Evolutionary conservation across 352 stramenopile genomes (phyloP).

Genomic region (Globisporangium cederbergense): DNA sequence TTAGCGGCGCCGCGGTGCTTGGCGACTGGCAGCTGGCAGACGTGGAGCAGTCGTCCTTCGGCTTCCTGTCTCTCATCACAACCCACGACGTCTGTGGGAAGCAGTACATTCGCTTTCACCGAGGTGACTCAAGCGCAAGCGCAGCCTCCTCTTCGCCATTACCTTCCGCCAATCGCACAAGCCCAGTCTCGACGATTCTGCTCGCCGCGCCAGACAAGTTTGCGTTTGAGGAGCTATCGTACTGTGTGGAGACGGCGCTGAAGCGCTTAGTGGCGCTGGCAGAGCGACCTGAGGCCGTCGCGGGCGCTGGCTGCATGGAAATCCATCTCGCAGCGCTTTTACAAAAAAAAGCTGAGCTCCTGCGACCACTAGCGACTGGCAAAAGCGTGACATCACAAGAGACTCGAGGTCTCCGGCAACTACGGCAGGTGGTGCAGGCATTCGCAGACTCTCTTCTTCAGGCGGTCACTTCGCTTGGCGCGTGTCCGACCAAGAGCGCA

Average conservation of each 20-base stretch:
- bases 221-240: conserved; percentile 45
- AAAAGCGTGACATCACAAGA: not conserved
- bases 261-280: conserved; percentile 37
- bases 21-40: conserved; percentile 40
- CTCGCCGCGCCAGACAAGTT: conserved; percentile 31
- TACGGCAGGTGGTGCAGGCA: conserved; percentile 24
- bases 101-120: conserved; percentile 32
- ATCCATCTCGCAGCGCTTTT: conserved; percentile 43
- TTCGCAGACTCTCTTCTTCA: conserved; percentile 28
- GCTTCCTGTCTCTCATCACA: conserved; percentile 40
- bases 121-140: not conserved
- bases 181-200: conserved; percentile 41
- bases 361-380: not conserved
- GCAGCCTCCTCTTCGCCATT: not conserved
- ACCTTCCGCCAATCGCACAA: conserved; percentile 4
- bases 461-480: conserved; percentile 19
- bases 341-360: conserved; percentile 26
- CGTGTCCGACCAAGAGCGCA: conserved; percentile 14
- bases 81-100: conserved; percentile 32
- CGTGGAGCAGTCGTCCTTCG: conserved; percentile 22
- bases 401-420: conserved; percentile 23
- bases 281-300: conserved; percentile 35
- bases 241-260: conserved; percentile 34
- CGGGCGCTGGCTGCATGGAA: conserved; percentile 46
- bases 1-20: conserved; percentile 44